phyloP scores from a whole-genome alignment of 129 eudicot genomes.

The Lactuca sativa region DNA sequence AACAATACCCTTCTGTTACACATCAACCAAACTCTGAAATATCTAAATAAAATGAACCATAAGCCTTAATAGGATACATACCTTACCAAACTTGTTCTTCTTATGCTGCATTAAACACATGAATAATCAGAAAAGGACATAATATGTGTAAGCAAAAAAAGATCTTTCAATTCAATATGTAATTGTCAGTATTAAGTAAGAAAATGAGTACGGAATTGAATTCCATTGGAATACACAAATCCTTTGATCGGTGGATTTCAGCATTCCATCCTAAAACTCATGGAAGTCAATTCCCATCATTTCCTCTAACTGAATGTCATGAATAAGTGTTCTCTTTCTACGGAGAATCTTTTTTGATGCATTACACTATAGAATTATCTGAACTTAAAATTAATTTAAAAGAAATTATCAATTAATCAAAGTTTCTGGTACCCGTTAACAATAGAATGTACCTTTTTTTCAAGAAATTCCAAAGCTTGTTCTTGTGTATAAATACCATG shows the following conservation, averaged over 20 bases:
- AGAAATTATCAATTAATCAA: slow-evolving; percentile 4
- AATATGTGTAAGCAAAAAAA: background rate
- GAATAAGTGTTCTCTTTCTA: too few relatives aligned
- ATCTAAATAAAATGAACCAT: background rate
- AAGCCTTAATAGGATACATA: slow-evolving; percentile 18
- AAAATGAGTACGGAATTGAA: too few relatives aligned
- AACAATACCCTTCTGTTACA: slow-evolving; percentile 8
- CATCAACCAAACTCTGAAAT: slow-evolving; percentile 6
- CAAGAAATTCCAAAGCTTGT: slow-evolving; percentile 80
- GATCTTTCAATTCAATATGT: too few relatives aligned
- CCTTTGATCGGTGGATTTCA: too few relatives aligned
- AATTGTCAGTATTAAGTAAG: too few relatives aligned
- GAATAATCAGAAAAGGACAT: slow-evolving; percentile 11
- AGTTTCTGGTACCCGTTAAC: background rate
- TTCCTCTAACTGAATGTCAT: too few relatives aligned
- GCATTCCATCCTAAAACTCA: too few relatives aligned
- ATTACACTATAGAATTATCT: too few relatives aligned
- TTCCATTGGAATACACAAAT: too few relatives aligned
- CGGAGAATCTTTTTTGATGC: too few relatives aligned
- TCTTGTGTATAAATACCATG: slow-evolving; percentile 59
- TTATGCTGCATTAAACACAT: slow-evolving; percentile 49
- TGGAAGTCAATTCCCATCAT: too few relatives aligned
- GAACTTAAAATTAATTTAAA: too few relatives aligned
- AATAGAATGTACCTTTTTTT: slow-evolving; percentile 50
- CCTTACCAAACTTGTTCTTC: slow-evolving; percentile 42